Percentiles rank a stretch among this genome's conserved stretches.
Conservation (phyloP, 1,284 basidiomycete genomes). For the Quambalaria eucalypti region DNA sequence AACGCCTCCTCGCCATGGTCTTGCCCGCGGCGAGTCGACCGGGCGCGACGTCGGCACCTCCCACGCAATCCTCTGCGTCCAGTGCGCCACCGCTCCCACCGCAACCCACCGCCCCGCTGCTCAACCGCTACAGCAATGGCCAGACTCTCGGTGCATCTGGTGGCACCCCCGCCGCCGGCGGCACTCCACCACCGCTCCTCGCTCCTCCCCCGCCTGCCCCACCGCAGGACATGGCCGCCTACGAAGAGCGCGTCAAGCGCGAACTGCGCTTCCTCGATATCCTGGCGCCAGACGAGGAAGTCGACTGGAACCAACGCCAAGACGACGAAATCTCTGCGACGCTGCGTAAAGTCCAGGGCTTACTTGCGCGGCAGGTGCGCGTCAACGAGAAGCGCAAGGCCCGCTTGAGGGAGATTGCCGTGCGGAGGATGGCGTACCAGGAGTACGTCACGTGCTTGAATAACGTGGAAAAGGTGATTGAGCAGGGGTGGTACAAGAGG, state of each 20-base stretch:
- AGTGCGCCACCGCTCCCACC: neutral
- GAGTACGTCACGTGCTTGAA: slow-evolving; percentile 34
- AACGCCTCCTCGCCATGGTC: slow-evolving; percentile 28
- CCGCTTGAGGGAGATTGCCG: slow-evolving; percentile 67
- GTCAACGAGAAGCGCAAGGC: slow-evolving; percentile 73
- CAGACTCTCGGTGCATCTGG: neutral
- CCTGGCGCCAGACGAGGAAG: slow-evolving; percentile 50
- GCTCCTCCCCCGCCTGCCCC: neutral
- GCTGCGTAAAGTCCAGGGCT: slow-evolving; percentile 75
- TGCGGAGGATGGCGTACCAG: slow-evolving; percentile 76
- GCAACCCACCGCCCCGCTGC: too few species aligned
- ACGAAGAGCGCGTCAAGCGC: slow-evolving; percentile 53
- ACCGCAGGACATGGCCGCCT: slow-evolving; percentile 50
- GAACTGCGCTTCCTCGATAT: slow-evolving; percentile 54
- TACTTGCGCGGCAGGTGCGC: slow-evolving; percentile 65
- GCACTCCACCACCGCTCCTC: neutral
- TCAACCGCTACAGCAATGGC: too few species aligned
- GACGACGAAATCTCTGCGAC: slow-evolving; percentile 89
- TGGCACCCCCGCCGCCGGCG: neutral
- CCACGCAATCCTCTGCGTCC: neutral
- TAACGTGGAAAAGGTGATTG: slow-evolving; percentile 43
- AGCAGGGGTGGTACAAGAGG: slow-evolving; percentile 39
- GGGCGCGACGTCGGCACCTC: neutral
- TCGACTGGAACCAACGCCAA: slow-evolving; percentile 25
- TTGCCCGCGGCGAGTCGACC: slow-evolving; percentile 9